phyloP scores from a whole-genome alignment of 495 filamentous ascomycete genomes.

The Hypoxylon fragiforme region DNA sequence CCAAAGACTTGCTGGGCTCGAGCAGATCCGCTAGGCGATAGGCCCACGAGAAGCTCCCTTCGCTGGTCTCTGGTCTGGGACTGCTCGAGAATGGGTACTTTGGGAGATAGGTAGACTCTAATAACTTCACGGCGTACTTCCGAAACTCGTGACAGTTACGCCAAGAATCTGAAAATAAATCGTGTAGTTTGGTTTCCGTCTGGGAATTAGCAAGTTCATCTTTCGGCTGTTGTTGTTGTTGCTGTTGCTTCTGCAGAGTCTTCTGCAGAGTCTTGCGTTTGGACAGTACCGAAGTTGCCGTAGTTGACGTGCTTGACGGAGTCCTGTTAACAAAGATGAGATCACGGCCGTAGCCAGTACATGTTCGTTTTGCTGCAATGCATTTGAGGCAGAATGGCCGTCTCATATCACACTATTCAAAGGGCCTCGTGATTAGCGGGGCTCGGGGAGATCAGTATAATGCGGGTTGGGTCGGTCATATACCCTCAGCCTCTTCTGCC shows the following conservation, averaged over 20 bases:
- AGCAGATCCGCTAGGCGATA: conserved; percentile 9
- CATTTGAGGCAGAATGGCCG: conserved; percentile 43
- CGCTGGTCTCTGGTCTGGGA: background rate
- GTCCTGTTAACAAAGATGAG: conserved; percentile 39
- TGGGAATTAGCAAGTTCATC: background rate
- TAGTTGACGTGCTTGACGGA: conserved; percentile 4
- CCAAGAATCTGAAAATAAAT: conserved; percentile 11
- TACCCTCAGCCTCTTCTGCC: conserved; percentile 47
- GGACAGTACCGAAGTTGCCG: conserved; percentile 17
- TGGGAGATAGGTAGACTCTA: conserved; percentile 19
- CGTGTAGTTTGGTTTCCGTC: conserved; percentile 8
- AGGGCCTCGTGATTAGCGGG: background rate
- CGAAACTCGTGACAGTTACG: conserved; percentile 5
- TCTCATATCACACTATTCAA: conserved; percentile 42
- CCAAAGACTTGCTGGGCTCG: conserved; percentile 10
- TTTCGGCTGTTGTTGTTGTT: too few species aligned
- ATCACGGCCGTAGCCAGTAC: conserved; percentile 44
- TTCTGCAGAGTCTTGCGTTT: conserved; percentile 7
- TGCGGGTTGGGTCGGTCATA: conserved; percentile 2
- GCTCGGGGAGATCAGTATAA: background rate
- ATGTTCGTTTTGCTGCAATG: conserved; percentile 41
- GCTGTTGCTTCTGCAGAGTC: too few species aligned
- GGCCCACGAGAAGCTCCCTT: conserved; percentile 19
- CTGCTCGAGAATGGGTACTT: background rate
- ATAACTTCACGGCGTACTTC: conserved; percentile 11